phyloP scores from a whole-genome alignment of 2,329 filamentous ascomycete species.

The Bretziella fagacearum region DNA sequence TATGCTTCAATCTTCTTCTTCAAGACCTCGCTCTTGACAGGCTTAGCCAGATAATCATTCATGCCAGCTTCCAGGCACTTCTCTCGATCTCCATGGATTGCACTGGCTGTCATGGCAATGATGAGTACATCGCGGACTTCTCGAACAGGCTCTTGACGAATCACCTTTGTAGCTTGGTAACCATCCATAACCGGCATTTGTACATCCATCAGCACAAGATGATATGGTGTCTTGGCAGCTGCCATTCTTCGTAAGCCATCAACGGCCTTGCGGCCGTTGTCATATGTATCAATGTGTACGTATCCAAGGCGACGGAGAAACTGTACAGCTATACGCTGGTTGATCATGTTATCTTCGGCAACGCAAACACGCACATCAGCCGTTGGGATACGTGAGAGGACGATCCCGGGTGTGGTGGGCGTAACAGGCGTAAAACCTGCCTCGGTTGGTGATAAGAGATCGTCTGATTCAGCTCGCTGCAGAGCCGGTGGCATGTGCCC shows the following conservation, averaged over 20 bases:
- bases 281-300: conserved; percentile 64
- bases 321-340: conserved; percentile 82
- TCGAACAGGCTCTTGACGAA: conserved; percentile 60
- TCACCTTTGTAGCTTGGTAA: conserved; percentile 73
- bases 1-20: conserved; percentile 61
- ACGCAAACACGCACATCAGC: conserved; percentile 77
- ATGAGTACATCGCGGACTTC: conserved; percentile 70
- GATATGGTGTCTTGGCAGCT: conserved; percentile 58
- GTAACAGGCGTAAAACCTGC: background rate
- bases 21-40: conserved; percentile 73
- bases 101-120: conserved; percentile 92
- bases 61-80: conserved; percentile 92
- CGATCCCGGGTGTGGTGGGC: conserved; percentile 28
- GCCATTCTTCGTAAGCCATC: conserved; percentile 65
- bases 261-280: conserved; percentile 75
- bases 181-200: conserved; percentile 92
- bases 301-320: conserved; percentile 80
- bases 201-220: conserved; percentile 87
- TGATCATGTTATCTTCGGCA: conserved; percentile 89
- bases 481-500: conserved; percentile 1
- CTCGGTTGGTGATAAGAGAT: background rate
- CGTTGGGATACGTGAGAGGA: conserved; percentile 57
- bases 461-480: background rate
- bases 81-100: conserved; percentile 85
- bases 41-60: conserved; percentile 95